Base-by-base conservation (phyloP, 2,329 filamentous ascomycete genomes). In the Alternaria sp. region DNA sequence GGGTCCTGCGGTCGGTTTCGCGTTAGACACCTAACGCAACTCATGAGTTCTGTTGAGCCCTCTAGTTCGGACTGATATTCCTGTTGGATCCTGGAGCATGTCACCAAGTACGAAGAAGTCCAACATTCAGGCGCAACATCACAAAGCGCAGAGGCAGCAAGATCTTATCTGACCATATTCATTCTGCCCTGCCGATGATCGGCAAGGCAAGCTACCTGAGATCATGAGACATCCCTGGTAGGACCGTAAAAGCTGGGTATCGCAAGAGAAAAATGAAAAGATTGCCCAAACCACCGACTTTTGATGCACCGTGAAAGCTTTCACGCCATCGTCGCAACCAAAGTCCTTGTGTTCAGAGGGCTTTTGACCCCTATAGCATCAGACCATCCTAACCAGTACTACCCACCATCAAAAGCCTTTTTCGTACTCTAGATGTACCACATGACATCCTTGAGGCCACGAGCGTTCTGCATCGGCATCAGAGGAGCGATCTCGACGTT, bases 351-450 rank as follows among this genome's bases (percentile, higher is more conserved):
- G 17, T 42, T 51, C 23, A 10, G 14, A 56, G 23, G 5, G 33
- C 29, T n/a, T 34, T 23, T 14, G 21, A 42, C 2, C n/a, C 21
- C 31, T 23, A 39, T 34, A 10, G 9, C 33, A 37, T 57, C 14
- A 33, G 11, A 28, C 8, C 33, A 17, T 23, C 29, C 4, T 17
- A 48, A 21, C 36, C 24, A 37, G 39, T 50, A 26, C 39, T 9
- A 26, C 31, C 34, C 7, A 28, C 31, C 21, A 24, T 13, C 31
- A n/a, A 17, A 7, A 48, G 23, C 29, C 14, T 24, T 17, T 8
- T 50, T 29, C 33, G 11, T 37, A 33, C 56, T 49, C 67, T 74
- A 83, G 73, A 83, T 79, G 77, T 79, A 83, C 81, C 81, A 83
- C 81, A 83, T 83, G 10, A 73, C 67, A 39, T 76, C 74, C 64